Percentiles rank a stretch among this genome's conserved stretches.
Evolutionary conservation across 371 early-diverging fungal species (phyloP).

Genomic region (Basidiobolus heterosporus): DNA sequence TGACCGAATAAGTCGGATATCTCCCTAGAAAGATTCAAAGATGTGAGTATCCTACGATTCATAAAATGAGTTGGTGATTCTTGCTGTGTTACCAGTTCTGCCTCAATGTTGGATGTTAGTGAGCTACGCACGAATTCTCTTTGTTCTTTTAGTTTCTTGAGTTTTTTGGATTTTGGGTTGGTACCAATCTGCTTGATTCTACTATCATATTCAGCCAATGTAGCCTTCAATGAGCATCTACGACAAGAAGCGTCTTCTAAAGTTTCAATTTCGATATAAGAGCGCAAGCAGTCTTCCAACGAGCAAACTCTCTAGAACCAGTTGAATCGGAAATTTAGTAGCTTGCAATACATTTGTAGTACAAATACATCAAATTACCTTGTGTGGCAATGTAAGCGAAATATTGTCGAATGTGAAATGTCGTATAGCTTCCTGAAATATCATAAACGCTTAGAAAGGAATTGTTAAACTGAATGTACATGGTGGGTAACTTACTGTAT

Average conservation of each 20-base stretch:
- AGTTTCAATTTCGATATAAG: constrained; percentile 51
- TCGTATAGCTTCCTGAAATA: constrained; percentile 42
- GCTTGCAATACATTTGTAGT: constrained; percentile 1
- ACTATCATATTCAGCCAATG: constrained; percentile 24
- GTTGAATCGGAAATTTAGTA: not conserved
- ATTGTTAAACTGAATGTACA: not conserved
- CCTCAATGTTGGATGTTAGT: constrained; percentile 1
- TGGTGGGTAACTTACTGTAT: constrained; percentile 25
- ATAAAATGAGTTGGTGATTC: no score
- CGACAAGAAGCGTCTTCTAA: constrained; percentile 57
- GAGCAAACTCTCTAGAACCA: constrained; percentile 16
- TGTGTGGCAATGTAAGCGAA: constrained; percentile 52
- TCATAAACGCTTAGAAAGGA: not conserved
- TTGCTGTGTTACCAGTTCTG: constrained; percentile 9
- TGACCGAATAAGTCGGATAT: constrained; percentile 7
- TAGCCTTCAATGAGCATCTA: constrained; percentile 46
- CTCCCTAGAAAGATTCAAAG: constrained; percentile 7
- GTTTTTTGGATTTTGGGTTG: constrained; percentile 6
- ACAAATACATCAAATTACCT: constrained; percentile 14
- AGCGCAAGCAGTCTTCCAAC: constrained; percentile 42
- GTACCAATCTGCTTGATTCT: constrained; percentile 9
- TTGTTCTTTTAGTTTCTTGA: not conserved
- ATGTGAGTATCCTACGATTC: no score
- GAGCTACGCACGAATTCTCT: constrained; percentile 2
- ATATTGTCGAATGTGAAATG: constrained; percentile 72